Evolutionary conservation across 2,329 filamentous ascomycete genomes (phyloP), one percentile per base, ranked within the genome.

Genomic region (Pyrenophora seminiperda): DNA sequence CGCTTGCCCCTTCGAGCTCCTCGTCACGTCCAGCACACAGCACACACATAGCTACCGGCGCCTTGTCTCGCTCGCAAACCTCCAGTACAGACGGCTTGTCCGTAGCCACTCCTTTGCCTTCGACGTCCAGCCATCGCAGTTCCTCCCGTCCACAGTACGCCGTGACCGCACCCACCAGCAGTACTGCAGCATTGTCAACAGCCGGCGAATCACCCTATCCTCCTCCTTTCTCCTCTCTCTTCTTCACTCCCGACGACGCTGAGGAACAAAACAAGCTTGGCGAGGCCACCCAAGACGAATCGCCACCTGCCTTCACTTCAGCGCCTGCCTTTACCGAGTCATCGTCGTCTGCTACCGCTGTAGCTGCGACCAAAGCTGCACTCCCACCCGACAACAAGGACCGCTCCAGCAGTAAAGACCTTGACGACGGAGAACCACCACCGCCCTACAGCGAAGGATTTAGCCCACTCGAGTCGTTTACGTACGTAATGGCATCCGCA

Each of bases 401-500:
- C 67, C 65, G 88, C 64, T 83, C 86, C 30, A 86, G 86, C 51
- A 85, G 84, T 64, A 94, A 94, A 73, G 84, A 79, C 50, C 69
- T 82, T 51, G 84, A 87, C 79, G 93, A 97, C 77, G 83, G 85
- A 76, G 94, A 97, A 78, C 93, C 93, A 51, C 94, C 94, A 54
- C 94, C 94, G 50, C 93, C 94, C 49, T 99, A 99, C 75, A 91
- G 90, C 62, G 93, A 97, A 84, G 92, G 93, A 66, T 88, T 86
- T 54, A 97, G 91, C 79, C 94, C 94, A 56, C 85, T 99, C 73
- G 83, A 89, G 54, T 90, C 91, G 50, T 99, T 99, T 71, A 87
- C 89, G 66, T 99, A 95, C 84, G 85, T 96, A 73, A 99, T 99
- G 94, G 92, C 94, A 77, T 90, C 91, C 74, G 92, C 93, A 77